Evolutionary conservation across 176 grass and related monocot species (phyloP).

Genomic region (Rhynchospora tenuis): DNA sequence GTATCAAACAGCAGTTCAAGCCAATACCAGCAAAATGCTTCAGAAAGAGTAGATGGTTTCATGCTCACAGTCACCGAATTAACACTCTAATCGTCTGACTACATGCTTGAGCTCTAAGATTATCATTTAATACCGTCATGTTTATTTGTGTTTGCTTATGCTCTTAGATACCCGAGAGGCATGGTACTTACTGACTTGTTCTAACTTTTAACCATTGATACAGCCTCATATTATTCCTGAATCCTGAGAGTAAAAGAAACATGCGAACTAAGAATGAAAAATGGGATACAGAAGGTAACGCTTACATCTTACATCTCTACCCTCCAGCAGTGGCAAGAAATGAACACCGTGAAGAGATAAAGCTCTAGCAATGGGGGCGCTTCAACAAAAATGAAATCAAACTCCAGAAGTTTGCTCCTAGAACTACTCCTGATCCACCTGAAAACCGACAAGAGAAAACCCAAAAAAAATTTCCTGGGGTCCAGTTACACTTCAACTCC

Average conservation of each 20-base stretch:
- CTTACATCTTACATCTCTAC: slow-evolving; percentile 42
- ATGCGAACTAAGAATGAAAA: not conserved
- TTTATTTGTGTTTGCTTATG: not conserved
- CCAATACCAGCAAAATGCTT: not conserved
- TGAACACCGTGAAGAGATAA: slow-evolving; percentile 52
- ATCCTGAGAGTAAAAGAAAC: not conserved
- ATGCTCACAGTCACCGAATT: not conserved
- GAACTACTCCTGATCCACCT: slow-evolving; percentile 38
- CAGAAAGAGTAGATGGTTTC: not conserved
- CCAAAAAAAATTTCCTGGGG: slow-evolving; percentile 40
- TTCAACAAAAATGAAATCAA: slow-evolving; percentile 45
- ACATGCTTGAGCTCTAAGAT: too few species aligned
- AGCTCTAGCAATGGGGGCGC: slow-evolving; percentile 7
- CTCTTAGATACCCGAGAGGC: not conserved
- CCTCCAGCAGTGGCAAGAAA: slow-evolving; percentile 42
- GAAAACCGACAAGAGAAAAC: slow-evolving; percentile 40
- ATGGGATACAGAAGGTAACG: not conserved
- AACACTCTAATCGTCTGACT: not conserved
- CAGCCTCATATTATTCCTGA: not conserved
- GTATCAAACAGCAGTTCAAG: not conserved
- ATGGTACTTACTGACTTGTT: not conserved
- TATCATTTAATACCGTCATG: not conserved
- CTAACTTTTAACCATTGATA: not conserved
- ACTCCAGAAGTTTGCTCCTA: slow-evolving; percentile 30
- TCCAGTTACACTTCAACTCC: slow-evolving; percentile 32